A percentile compares a stretch with the other conserved stretches of the same genome.
Conservation (phyloP, 2,329 filamentous ascomycete genomes). For the Fusarium devonianum region DNA sequence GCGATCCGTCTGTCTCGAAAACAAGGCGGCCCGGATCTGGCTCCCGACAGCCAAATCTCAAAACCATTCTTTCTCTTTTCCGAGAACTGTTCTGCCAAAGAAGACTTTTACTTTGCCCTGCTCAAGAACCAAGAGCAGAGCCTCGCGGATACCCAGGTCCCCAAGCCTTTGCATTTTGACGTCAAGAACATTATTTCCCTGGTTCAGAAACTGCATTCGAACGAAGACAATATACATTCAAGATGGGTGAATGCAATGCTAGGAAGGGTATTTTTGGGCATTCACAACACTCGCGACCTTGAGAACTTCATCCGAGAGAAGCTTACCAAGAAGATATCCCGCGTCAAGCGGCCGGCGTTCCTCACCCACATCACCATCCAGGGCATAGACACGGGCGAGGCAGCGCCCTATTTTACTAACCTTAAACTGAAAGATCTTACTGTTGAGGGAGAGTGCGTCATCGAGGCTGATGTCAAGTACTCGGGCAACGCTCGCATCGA, state of each 20-base stretch:
- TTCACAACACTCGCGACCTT: slow-evolving; percentile 85
- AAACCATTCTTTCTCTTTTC: slow-evolving; percentile 95
- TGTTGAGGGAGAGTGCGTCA: slow-evolving; percentile 86
- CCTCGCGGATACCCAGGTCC: slow-evolving; percentile 62
- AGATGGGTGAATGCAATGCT: slow-evolving; percentile 94
- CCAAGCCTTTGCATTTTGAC: slow-evolving; percentile 78
- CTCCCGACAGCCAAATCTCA: slow-evolving; percentile 64
- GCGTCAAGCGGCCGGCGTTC: slow-evolving; percentile 90
- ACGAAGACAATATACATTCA: slow-evolving; percentile 88
- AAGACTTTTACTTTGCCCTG: slow-evolving; percentile 96
- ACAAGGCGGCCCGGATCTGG: slow-evolving; percentile 59
- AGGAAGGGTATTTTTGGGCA: slow-evolving; percentile 83
- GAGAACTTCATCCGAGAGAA: slow-evolving; percentile 82
- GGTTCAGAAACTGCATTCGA: slow-evolving; percentile 89
- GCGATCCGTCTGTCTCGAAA: slow-evolving; percentile 82
- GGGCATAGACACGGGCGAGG: slow-evolving; percentile 84
- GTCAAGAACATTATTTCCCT: slow-evolving; percentile 86
- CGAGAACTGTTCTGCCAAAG: slow-evolving; percentile 94
- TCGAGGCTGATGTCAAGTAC: slow-evolving; percentile 89
- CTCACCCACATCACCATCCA: slow-evolving; percentile 85
- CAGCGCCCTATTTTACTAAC: slow-evolving; percentile 88
- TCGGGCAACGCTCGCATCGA: slow-evolving; percentile 88
- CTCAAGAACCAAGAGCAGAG: slow-evolving; percentile 82
- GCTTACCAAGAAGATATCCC: slow-evolving; percentile 93
- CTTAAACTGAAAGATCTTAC: slow-evolving; percentile 87